Conservation (phyloP, 176 grass and related monocot species). For the Triticum turgidum region DNA sequence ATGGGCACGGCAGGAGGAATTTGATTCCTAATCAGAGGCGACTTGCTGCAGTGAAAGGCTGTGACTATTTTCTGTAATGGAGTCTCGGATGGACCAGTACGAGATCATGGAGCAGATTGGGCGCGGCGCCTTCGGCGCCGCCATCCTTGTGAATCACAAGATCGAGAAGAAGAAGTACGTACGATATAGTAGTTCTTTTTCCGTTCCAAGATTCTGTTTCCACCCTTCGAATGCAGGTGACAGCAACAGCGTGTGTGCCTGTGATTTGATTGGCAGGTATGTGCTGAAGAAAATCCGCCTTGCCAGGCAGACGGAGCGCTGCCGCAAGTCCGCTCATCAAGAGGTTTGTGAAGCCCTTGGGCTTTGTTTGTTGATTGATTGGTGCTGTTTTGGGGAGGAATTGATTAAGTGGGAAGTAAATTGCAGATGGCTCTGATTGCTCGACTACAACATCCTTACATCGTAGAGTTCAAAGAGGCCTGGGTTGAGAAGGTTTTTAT, state of each 20-base stretch:
- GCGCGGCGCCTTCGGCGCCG: constrained; percentile 84
- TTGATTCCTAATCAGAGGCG: not conserved
- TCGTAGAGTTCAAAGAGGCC: constrained; percentile 98
- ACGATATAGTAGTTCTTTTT: not conserved
- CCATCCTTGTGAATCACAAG: constrained; percentile 98
- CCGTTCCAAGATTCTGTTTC: not conserved
- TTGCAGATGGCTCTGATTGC: constrained; percentile 96
- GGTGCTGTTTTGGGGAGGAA: not conserved
- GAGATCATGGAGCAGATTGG: constrained; percentile 99
- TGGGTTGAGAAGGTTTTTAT: constrained; percentile 89
- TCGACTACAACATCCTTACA: constrained; percentile 86
- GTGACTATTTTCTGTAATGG: constrained; percentile 51
- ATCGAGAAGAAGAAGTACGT: constrained; percentile 94
- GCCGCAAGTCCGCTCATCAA: constrained; percentile 85
- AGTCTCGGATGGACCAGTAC: constrained; percentile 96
- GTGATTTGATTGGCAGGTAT: constrained; percentile 55
- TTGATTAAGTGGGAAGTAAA: not conserved
- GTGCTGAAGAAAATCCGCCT: constrained; percentile 96
- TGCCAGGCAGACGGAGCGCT: constrained; percentile 90
- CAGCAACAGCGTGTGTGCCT: not conserved
- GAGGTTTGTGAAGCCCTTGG: constrained; percentile 45
- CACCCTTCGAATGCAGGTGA: not conserved
- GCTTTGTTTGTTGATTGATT: not conserved
- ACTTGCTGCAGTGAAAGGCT: not conserved
- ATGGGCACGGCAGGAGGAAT: constrained; percentile 22